phyloP scores from a whole-genome alignment of 805 yeast genomes.

The Saccharomycopsis sp. region DNA sequence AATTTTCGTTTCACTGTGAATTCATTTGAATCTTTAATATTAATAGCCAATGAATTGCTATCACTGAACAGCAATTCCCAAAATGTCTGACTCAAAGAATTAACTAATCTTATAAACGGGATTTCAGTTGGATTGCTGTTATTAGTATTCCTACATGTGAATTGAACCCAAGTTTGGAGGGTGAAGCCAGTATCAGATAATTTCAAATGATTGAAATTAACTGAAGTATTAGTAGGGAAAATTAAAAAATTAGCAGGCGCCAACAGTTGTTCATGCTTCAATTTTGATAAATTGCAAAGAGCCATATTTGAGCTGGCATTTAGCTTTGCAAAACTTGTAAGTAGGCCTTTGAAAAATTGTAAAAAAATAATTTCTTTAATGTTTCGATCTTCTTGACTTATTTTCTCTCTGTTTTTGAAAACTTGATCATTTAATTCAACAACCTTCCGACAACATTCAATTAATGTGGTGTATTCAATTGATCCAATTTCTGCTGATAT shows the following conservation, averaged over 20 bases:
- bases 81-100: slow-evolving; percentile 10
- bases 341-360: slow-evolving; percentile 4
- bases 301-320: slow-evolving; percentile 9
- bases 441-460: slow-evolving; percentile 9
- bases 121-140: not conserved
- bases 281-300: slow-evolving; percentile 9
- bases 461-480: slow-evolving; percentile 8
- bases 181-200: slow-evolving; percentile 26
- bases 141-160: slow-evolving; percentile 24
- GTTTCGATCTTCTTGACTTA: not conserved
- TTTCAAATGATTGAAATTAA: slow-evolving; percentile 13
- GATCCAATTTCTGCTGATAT: slow-evolving; percentile 14
- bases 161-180: slow-evolving; percentile 36
- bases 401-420: not conserved
- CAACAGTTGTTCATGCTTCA: not conserved
- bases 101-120: slow-evolving; percentile 13
- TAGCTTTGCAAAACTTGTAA: slow-evolving; percentile 6
- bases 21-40: slow-evolving; percentile 11
- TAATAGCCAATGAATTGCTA: slow-evolving; percentile 10
- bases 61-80: slow-evolving; percentile 14
- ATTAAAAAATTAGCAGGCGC: slow-evolving; percentile 15
- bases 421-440: slow-evolving; percentile 11
- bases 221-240: slow-evolving; percentile 5
- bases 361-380: slow-evolving; percentile 4
- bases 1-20: slow-evolving; percentile 21